phyloP scores from a whole-genome alignment of 352 stramenopile species.

The Globisporangium perplexum region DNA sequence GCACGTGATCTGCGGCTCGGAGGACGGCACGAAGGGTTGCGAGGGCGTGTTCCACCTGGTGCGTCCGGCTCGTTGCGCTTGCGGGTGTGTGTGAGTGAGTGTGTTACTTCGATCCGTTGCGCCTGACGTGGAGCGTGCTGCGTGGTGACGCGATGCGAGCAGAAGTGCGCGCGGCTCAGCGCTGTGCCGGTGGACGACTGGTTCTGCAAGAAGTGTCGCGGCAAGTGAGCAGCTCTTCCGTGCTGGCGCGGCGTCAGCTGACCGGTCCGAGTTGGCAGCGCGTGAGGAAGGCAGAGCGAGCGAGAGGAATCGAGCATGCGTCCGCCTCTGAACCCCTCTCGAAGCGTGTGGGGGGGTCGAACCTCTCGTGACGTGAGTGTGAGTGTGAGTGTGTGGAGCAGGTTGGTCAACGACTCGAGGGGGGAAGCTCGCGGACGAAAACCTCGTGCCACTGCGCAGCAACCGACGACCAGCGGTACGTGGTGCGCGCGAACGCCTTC shows the following conservation, averaged over 20 bases:
- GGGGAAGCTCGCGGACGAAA: not conserved
- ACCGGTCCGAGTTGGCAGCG: not conserved
- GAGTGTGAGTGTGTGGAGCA: not conserved
- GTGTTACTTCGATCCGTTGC: not conserved
- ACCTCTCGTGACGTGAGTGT: not conserved
- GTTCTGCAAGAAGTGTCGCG: constrained; percentile 80
- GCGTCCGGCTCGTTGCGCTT: too few relatives aligned
- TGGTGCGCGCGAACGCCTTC: constrained; percentile 46
- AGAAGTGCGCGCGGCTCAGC: constrained; percentile 85
- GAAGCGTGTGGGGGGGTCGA: too few relatives aligned
- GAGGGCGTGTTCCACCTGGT: constrained; percentile 88
- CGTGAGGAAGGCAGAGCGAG: not conserved
- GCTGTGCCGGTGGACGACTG: constrained; percentile 82
- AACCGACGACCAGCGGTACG: constrained; percentile 51
- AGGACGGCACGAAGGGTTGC: constrained; percentile 83
- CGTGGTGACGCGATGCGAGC: constrained; percentile 10
- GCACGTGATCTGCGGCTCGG: constrained; percentile 86
- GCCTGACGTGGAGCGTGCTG: too few relatives aligned
- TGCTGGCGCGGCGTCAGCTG: too few relatives aligned
- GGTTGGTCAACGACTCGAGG: not conserved
- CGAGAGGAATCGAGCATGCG: not conserved
- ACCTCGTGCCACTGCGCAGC: constrained; percentile 48
- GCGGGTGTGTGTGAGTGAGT: not conserved
- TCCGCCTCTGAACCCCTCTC: not conserved
- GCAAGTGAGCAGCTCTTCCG: not conserved